Evolutionary conservation across 225 moss, liverwort and hornwort species (phyloP).

Genomic region (Climacium dendroides): DNA sequence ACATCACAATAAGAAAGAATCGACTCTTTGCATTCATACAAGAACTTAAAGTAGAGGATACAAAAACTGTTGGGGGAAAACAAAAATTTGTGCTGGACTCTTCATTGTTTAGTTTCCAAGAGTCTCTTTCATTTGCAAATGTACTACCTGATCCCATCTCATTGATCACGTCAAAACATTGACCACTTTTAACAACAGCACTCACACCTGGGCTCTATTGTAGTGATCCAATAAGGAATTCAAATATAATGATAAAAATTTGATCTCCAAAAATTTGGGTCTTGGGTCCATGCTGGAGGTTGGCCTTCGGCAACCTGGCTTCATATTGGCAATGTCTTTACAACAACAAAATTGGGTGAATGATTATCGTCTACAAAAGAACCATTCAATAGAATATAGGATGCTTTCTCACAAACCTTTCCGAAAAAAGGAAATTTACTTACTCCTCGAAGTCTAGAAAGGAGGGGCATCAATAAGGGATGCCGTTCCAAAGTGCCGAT

Average conservation of each 20-base stretch:
- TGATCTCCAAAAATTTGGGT: not conserved
- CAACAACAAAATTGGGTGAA: not conserved
- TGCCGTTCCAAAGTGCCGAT: constrained; percentile 78
- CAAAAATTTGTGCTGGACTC: no score
- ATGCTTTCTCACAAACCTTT: not conserved
- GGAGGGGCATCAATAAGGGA: constrained; percentile 36
- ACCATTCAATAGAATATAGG: not conserved
- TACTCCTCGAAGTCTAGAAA: constrained; percentile 14
- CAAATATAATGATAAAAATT: not conserved
- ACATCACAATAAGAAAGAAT: not conserved
- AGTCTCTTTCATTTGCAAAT: no score
- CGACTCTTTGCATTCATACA: not conserved
- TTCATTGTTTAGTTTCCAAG: no score
- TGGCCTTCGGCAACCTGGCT: constrained; percentile 9
- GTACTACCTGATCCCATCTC: not conserved
- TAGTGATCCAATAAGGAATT: not conserved
- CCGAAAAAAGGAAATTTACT: not conserved
- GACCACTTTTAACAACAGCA: not conserved
- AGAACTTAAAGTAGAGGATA: not conserved
- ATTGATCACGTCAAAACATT: not conserved
- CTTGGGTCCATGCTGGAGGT: not conserved
- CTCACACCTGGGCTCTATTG: not conserved
- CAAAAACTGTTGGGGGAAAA: not conserved
- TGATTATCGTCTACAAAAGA: not conserved
- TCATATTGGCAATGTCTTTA: not conserved